A percentile compares a stretch with the other conserved stretches of the same genome.
Evolutionary conservation across 2,329 filamentous ascomycete genomes (phyloP).

Genomic region (Pseudovirgaria hyperparasitica): DNA sequence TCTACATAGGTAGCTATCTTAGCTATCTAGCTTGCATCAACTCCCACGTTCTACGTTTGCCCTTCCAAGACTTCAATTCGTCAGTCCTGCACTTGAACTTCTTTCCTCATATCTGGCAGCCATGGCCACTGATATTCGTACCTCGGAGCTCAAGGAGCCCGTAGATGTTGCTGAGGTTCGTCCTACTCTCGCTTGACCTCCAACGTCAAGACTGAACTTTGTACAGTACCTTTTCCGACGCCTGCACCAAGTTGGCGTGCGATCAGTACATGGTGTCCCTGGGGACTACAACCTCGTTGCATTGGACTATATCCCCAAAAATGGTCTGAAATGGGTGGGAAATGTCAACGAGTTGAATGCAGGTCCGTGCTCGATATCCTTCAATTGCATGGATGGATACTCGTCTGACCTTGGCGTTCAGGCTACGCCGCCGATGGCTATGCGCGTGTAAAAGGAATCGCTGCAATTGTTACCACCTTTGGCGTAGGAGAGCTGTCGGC

Average conservation of each 20-base stretch:
- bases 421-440: slow-evolving; percentile 36
- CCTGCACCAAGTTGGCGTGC: slow-evolving; percentile 35
- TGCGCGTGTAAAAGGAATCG: slow-evolving; percentile 32
- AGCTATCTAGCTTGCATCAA: too few species aligned
- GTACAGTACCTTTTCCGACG: slow-evolving; percentile 38
- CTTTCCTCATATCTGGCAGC: slow-evolving; percentile 1
- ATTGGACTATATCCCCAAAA: slow-evolving; percentile 44
- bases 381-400: slow-evolving; percentile 2
- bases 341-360: slow-evolving; percentile 51
- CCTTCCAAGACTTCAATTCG: too few species aligned
- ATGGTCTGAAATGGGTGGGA: slow-evolving; percentile 44
- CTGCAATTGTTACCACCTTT: slow-evolving; percentile 35
- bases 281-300: slow-evolving; percentile 37
- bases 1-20: too few species aligned
- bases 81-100: too few species aligned
- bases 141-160: slow-evolving; percentile 28
- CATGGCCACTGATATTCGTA: slow-evolving; percentile 28
- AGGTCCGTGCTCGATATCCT: slow-evolving; percentile 19
- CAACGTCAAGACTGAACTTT: slow-evolving; percentile 8
- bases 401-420: slow-evolving; percentile 8
- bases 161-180: slow-evolving; percentile 45
- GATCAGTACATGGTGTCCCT: slow-evolving; percentile 38
- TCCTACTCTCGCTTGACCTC: slow-evolving; percentile 1
- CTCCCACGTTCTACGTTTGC: too few species aligned
- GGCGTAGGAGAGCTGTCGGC: slow-evolving; percentile 36